These are phyloP conservation scores for Kuraishia capsulata DNA, from an alignment of 805 yeast species.

Conservation along the genomic window DNA sequence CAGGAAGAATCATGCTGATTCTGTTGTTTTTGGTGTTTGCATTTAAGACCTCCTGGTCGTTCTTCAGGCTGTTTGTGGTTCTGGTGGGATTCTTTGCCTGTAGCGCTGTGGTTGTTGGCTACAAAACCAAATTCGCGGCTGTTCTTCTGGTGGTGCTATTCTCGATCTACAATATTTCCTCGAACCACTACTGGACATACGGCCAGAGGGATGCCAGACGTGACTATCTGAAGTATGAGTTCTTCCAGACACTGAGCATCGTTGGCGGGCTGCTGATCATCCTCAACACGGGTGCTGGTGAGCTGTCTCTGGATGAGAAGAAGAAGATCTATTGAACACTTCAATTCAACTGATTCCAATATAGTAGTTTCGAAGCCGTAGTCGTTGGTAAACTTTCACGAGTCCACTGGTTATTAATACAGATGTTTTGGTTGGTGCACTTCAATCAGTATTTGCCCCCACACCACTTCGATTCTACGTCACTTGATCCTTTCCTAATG, in stretches of 20 bases:
- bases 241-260: constrained; percentile 88
- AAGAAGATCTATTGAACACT: constrained; percentile 82
- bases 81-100: constrained; percentile 64
- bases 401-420: neutral
- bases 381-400: neutral
- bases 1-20: constrained; percentile 81
- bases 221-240: constrained; percentile 86
- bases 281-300: constrained; percentile 96
- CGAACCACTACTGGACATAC: constrained; percentile 86
- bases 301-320: constrained; percentile 87
- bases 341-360: too few relatives aligned
- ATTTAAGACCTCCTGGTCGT: constrained; percentile 64
- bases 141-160: constrained; percentile 58
- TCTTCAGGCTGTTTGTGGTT: constrained; percentile 54
- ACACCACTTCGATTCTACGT: too few relatives aligned
- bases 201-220: constrained; percentile 64
- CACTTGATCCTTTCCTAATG: too few relatives aligned
- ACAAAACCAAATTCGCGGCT: constrained; percentile 86
- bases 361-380: too few relatives aligned
- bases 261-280: constrained; percentile 89
- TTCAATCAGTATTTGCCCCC: too few relatives aligned
- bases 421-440: neutral
- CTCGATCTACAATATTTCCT: constrained; percentile 63
- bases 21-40: constrained; percentile 81
- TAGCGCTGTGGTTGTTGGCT: constrained; percentile 79